Evolutionary conservation across 768 basidiomycete species (phyloP).

Genomic region (Leccinum aurantiacum): DNA sequence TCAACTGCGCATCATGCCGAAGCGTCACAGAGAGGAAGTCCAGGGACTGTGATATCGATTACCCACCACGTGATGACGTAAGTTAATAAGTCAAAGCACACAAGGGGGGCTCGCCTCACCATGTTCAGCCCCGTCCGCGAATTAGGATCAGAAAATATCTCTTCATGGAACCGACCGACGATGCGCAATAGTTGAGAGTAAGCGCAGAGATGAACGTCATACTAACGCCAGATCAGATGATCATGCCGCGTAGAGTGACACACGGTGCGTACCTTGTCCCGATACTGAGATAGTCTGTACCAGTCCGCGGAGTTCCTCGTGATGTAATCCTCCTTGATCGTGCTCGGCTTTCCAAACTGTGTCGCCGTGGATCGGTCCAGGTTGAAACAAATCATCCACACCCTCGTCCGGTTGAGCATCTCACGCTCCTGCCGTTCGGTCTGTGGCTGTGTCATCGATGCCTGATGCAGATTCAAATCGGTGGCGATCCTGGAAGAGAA

Average conservation of each 20-base stretch:
- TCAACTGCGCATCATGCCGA: conserved; percentile 57
- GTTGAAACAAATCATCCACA: conserved; percentile 91
- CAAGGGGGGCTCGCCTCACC: conserved; percentile 33
- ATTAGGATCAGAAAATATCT: conserved; percentile 69
- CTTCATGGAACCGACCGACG: conserved; percentile 72
- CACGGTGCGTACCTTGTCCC: conserved; percentile 45
- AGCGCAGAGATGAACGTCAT: conserved; percentile 73
- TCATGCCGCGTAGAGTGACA: not conserved
- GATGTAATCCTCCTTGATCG: conserved; percentile 82
- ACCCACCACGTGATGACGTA: conserved; percentile 1
- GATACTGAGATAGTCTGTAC: conserved; percentile 70
- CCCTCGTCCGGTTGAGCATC: conserved; percentile 78
- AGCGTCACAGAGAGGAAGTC: conserved; percentile 68
- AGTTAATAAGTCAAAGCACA: not conserved
- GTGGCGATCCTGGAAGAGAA: conserved; percentile 65
- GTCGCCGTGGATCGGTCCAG: conserved; percentile 85
- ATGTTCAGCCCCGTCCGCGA: conserved; percentile 70
- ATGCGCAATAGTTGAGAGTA: conserved; percentile 70
- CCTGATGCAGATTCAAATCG: conserved; percentile 82
- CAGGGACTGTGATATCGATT: conserved; percentile 44
- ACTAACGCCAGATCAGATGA: conserved; percentile 38
- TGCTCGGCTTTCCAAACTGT: conserved; percentile 87
- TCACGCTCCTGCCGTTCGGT: conserved; percentile 80
- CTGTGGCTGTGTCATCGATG: conserved; percentile 56
- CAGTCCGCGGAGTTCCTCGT: conserved; percentile 71